Base-by-base conservation (phyloP, 495 filamentous ascomycete genomes). In the Talaromyces proteolyticus region DNA sequence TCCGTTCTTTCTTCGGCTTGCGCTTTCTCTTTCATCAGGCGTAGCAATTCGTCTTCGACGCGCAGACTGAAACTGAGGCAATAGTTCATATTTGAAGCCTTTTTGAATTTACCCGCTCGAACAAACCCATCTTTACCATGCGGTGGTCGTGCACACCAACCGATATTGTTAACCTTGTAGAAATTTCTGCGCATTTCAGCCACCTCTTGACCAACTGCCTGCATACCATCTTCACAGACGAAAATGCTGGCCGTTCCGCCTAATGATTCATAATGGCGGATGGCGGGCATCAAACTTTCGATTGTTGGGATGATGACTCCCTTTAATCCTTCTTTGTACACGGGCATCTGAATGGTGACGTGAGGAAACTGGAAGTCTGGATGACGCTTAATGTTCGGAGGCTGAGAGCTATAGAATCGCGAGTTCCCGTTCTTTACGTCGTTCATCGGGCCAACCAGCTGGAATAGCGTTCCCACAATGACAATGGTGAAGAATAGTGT, bases 51-150 rank as follows among this genome's bases (percentile, higher is more conserved):
- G 12, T 80, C 77, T 54, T 85, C 83, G 20, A 85, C 79, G 11
- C 73, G 65, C 44, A 77, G 77, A 58, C 74, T 79, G 47, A 81
- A 57, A 65, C 72, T 74, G 51, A 86, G 57, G 12, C 73, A 78
- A 50, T 80, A 87, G 61, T 87, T 87, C 83, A 87, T 87, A 66
- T 87, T 87, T 23, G 80, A 84, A 19, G 82, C 82, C 62, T 86
- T 87, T 68, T 87, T 87, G 70, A 87, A 87, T 62, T 86, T 85
- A 41, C 83, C 83, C 14, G 74, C 69, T 8, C 83, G 75, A 20
- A 78, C 54, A 59, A 84, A 86, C 4, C 55, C 55, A 29, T 54
- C 40, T 44, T 53, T 44, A 26, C 50, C 50, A 20, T 49, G 49
- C 45, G 67, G 67, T 26, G 82, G 81, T 25, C 80, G 69, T 26